Evolutionary conservation across 805 yeast genomes (phyloP), one percentile per base, ranked within the genome.

Genomic region (Ogataea paradorogensis): DNA sequence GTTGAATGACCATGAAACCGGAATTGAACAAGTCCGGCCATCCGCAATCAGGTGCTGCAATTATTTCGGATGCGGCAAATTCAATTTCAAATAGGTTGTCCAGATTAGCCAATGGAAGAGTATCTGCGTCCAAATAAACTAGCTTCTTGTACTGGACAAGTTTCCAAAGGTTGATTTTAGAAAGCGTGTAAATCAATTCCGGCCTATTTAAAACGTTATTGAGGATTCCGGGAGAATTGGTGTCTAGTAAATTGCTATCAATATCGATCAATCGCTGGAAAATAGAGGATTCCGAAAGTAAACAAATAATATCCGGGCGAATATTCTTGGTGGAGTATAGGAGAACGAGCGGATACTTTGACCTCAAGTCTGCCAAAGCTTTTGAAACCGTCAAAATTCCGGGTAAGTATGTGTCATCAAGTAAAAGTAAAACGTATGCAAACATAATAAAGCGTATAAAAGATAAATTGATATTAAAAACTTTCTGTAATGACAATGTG

Each of bases 11-110:
- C 53, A 87, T 68, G 15, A 87, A 76, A 4, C 96, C 95, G 23
- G 89, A 76, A 61, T 88, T 87, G 67, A 88, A 88, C 52, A 83
- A 72, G 64, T 88, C 96, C 0, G 95, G 95, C 85, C 95, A 88
- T 10, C 95, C 95, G n/a, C 78, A 69, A 63, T 88, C 96, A 0
- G 95, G 84, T 11, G 82, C 67, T 0, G 93, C 90, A 27, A 66
- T 47, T 3, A 74, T 60, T 8, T 52, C 60, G 51, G 27, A 47
- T 32, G 34, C 45, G 29, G 10, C 53, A 47, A 40, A 56, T 47
- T 16, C 58, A 53, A n/a, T 10, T 4, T 41, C 42, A 38, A 65
- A 58, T 14, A 65, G 35, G 10, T 45, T 38, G 41, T 62, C 66
- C 2, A 68, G 40, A 9, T 62, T 58, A 27, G 63, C 51, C 28